These are phyloP conservation scores for Ogataea paraovalis DNA, from an alignment of 805 yeast genomes.

Conservation along the genomic window DNA sequence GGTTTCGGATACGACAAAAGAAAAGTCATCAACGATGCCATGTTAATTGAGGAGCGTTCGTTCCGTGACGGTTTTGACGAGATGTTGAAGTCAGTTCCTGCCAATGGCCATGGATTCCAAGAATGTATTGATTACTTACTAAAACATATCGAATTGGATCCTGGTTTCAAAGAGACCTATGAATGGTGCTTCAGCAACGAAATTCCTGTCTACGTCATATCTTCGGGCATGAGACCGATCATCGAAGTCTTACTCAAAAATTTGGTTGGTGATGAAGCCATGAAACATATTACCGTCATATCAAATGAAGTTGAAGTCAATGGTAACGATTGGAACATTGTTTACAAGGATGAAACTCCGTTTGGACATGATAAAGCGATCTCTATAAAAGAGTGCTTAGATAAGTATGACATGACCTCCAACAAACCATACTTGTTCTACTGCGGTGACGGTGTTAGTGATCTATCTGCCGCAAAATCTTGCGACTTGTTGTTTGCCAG, in stretches of 20 bases:
- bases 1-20: conserved; percentile 81
- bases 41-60: conserved; percentile 60
- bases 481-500: conserved; percentile 93
- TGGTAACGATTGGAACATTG: conserved; percentile 74
- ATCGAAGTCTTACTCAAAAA: conserved; percentile 71
- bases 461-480: conserved; percentile 90
- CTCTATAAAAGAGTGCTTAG: conserved; percentile 54
- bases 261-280: conserved; percentile 74
- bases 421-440: conserved; percentile 71
- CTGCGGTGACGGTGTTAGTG: conserved; percentile 98
- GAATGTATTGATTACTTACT: conserved; percentile 73
- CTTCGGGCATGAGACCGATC: conserved; percentile 92
- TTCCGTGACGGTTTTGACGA: conserved; percentile 80
- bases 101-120: conserved; percentile 42
- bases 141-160: conserved; percentile 71
- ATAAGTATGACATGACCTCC: conserved; percentile 27
- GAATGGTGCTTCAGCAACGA: conserved; percentile 68
- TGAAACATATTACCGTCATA: conserved; percentile 68
- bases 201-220: conserved; percentile 83
- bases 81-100: conserved; percentile 81
- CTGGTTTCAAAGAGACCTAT: conserved; percentile 82
- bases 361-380: conserved; percentile 95
- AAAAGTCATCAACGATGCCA: conserved; percentile 61
- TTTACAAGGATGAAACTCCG: conserved; percentile 76
- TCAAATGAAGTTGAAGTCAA: conserved; percentile 56